phyloP scores from a whole-genome alignment of 2,329 filamentous ascomycete species.

The Arachnomyces sp. region DNA sequence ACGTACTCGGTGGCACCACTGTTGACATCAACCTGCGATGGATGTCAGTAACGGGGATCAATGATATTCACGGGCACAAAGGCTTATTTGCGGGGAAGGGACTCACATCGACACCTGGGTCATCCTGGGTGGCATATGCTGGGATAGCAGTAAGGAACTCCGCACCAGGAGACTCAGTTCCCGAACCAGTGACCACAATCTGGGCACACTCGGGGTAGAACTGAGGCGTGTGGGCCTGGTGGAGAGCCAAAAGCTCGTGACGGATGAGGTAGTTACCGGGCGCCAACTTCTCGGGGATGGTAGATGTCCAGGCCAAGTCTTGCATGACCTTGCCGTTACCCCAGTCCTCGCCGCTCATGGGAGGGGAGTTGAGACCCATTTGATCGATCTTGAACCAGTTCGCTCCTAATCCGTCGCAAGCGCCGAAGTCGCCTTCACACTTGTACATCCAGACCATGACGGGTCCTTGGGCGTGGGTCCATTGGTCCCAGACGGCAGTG shows the following conservation, averaged over 20 bases:
- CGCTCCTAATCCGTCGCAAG: conserved; percentile 45
- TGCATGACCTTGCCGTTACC: conserved; percentile 40
- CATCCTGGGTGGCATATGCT: conserved; percentile 19
- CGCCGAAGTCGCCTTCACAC: conserved; percentile 13
- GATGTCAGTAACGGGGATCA: conserved; percentile 2
- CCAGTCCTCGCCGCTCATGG: conserved; percentile 40
- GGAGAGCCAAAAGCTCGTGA: conserved; percentile 50
- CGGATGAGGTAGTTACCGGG: conserved; percentile 50
- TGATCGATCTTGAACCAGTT: conserved; percentile 55
- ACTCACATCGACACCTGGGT: conserved; percentile 27
- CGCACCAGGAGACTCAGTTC: conserved; percentile 35
- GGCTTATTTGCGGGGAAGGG: not conserved
- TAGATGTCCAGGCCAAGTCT: conserved; percentile 43
- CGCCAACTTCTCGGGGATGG: conserved; percentile 41
- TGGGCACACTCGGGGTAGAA: conserved; percentile 53
- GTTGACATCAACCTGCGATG: conserved; percentile 40
- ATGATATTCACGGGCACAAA: not conserved
- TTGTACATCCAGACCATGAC: conserved; percentile 47
- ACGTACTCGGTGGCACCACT: conserved; percentile 40
- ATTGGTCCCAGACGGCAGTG: conserved; percentile 47
- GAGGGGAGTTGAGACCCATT: conserved; percentile 40
- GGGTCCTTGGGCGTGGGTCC: conserved; percentile 52
- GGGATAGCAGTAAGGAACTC: conserved; percentile 40
- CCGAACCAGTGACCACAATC: conserved; percentile 43
- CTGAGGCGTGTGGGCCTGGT: conserved; percentile 46